These are phyloP conservation scores for Cucurbitaria berberidis DNA, from an alignment of 2,329 filamentous ascomycete species.

Conservation along the genomic window DNA sequence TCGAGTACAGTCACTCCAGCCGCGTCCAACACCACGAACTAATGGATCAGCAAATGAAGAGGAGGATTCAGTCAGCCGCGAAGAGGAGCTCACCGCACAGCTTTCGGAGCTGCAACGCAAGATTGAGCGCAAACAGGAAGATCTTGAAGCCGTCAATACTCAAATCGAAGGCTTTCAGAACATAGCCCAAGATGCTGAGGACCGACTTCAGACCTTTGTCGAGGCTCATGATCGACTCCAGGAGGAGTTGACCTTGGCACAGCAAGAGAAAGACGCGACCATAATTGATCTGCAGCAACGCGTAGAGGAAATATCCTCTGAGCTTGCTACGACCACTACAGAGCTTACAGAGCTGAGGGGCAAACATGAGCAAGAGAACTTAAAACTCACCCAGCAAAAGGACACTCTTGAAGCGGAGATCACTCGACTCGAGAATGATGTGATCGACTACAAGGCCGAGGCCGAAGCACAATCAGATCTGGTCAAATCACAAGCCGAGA, in stretches of 20 bases:
- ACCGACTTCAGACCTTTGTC: slow-evolving; percentile 79
- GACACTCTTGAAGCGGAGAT: slow-evolving; percentile 78
- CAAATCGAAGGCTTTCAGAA: slow-evolving; percentile 88
- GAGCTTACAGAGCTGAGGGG: slow-evolving; percentile 83
- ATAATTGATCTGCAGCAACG: slow-evolving; percentile 84
- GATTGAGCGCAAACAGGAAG: slow-evolving; percentile 78
- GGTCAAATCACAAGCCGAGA: slow-evolving; percentile 89
- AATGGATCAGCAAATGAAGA: slow-evolving; percentile 54
- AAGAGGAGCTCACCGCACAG: slow-evolving; percentile 83
- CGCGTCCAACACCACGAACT: slow-evolving; percentile 73
- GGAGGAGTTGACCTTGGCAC: slow-evolving; percentile 77
- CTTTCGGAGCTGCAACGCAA: slow-evolving; percentile 86
- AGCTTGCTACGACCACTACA: slow-evolving; percentile 80
- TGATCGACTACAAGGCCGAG: slow-evolving; percentile 77
- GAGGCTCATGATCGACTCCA: slow-evolving; percentile 74
- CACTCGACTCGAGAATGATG: slow-evolving; percentile 79
- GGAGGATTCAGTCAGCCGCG: slow-evolving; percentile 65
- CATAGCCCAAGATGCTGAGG: slow-evolving; percentile 85
- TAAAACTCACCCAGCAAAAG: slow-evolving; percentile 82
- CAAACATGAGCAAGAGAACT: slow-evolving; percentile 75
- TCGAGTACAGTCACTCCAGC: slow-evolving; percentile 78
- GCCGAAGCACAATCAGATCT: slow-evolving; percentile 89
- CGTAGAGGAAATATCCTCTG: slow-evolving; percentile 80
- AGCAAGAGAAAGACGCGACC: slow-evolving; percentile 78
- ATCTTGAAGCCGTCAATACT: slow-evolving; percentile 79